Evolutionary conservation across 1,284 basidiomycete genomes (phyloP).

Genomic region (Moniliella sp.): DNA sequence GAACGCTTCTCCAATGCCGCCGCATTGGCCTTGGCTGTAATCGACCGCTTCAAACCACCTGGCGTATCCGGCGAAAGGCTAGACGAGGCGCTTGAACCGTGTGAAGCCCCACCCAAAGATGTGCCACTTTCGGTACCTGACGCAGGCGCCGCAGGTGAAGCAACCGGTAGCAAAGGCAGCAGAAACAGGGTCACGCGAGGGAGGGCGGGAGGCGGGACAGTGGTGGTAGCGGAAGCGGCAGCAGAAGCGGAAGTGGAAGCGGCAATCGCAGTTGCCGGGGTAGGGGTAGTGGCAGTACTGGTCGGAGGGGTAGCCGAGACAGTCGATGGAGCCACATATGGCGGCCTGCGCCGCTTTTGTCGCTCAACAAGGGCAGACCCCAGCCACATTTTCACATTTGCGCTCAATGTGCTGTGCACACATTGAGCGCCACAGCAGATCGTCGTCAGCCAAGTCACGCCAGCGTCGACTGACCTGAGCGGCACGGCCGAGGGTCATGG

Average conservation of each 20-base stretch:
- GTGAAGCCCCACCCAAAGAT: no score
- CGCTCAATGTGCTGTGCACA: constrained; percentile 97
- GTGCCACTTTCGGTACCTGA: no score
- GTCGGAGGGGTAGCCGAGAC: not conserved
- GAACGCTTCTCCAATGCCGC: constrained; percentile 20
- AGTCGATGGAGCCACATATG: not conserved
- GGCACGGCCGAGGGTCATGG: constrained; percentile 77
- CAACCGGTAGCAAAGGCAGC: no score
- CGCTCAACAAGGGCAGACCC: constrained; percentile 67
- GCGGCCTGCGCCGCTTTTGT: constrained; percentile 43
- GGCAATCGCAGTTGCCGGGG: no score
- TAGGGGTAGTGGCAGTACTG: no score
- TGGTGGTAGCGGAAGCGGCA: no score
- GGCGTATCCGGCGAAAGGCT: constrained; percentile 3
- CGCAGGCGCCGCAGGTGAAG: not conserved
- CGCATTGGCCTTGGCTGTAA: constrained; percentile 30
- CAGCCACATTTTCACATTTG: constrained; percentile 94
- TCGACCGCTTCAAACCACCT: constrained; percentile 20
- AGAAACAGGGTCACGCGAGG: no score
- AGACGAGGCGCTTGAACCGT: not conserved
- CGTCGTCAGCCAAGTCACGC: constrained; percentile 78
- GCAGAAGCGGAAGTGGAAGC: no score
- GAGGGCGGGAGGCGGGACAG: no score
- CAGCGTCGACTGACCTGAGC: constrained; percentile 75
- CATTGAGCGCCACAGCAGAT: constrained; percentile 82